Evolutionary conservation across 257 asterid species (phyloP), one percentile per base, ranked within the genome.

Genomic region (Petunia axillaris): DNA sequence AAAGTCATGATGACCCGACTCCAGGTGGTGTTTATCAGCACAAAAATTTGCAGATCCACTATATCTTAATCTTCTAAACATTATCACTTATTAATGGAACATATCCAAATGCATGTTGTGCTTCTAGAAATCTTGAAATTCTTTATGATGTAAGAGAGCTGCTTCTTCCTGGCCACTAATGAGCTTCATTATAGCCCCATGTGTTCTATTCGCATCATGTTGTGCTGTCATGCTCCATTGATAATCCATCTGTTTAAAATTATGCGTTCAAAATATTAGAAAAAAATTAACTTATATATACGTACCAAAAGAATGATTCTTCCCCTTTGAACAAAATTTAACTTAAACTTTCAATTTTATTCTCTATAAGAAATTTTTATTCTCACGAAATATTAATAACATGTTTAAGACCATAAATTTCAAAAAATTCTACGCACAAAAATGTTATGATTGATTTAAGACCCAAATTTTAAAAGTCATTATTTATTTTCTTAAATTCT

Each of bases 211-310:
- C 64, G 64, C 80, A n/a, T 60, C 65, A 46, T 62, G 37, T 36
- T 77, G 3, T 38, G 77, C 15, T 25, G 80, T 44, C 76, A 62
- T 41, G 62, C 76, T 25, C 39, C 15, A 65, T 36, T 44, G 39
- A 75, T 15, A 4, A 15, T 39, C 67, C 82, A 81, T 68, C 87
- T 84, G 87, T 44, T 66, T 36, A 3, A 37, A 14, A 59, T 8
- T 46, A 1, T n/a, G 39, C 10, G 46, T 7, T n/a, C 39, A n/a
- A 50, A 37, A 70, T 25, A 25, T 25, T 25, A 25, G 25, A 25
- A 25, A 25, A 25, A 25, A 25, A 25, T 25, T 25, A 25, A 25
- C 25, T 25, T 25, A 25, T 25, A 25, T 25, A 25, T 25, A 25
- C 25, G 25, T 25, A 25, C 25, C 25, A 25, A 25, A 25, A 25